Base-by-base conservation (phyloP, 164 flowering plant genomes). In the Tinospora cordifolia region DNA sequence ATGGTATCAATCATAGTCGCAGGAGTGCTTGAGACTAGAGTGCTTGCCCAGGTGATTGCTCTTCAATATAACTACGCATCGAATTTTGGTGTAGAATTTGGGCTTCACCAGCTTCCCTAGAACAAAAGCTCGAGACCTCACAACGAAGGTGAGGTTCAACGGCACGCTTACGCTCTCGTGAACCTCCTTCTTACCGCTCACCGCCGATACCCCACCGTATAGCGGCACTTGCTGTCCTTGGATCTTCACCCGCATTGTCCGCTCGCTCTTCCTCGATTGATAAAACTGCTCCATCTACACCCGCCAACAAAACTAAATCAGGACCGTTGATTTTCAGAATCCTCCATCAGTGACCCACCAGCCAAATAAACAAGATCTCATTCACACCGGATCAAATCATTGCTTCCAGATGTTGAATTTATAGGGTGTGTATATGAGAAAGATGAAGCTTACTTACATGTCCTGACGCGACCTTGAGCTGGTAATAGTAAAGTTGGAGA, bases 31-130 rank as follows among this genome's bases (percentile, higher is more conserved):
- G 72, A 90, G 58, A 65, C 80, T 69, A 0, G 66, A 47, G 40
- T 78, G 84, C 72, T 85, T 87, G 54, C 88, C 87, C 1, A 91
- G 80, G 34, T 65, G 76, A 47, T 71, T 83, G 30, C 84, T 83
- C 47, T 69, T 75, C 6, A 94, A 69, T 24, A 79, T 82, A 57
- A 92, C 78, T 12, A 78, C 44, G 79, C 99, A 94, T 30, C 76
- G 76, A 58, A 94, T 69, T 27, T 27, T 73, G 19, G 68, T 73
- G 40, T 86, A 81, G 75, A 92, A 94, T 70, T 81, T 89, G 69
- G 91, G 79, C 81, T 83, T 89, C 69, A 94, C 99, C 60, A 94
- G 78, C 70, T 71, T 84, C 24, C 99, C 99, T 66, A 94, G 73
- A 51, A 94, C 83, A 72, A 84, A 81, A 6, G 97, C 98, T 72